These are phyloP conservation scores for Amanita rimosa DNA, from an alignment of 768 basidiomycete species.

Conservation along the genomic window DNA sequence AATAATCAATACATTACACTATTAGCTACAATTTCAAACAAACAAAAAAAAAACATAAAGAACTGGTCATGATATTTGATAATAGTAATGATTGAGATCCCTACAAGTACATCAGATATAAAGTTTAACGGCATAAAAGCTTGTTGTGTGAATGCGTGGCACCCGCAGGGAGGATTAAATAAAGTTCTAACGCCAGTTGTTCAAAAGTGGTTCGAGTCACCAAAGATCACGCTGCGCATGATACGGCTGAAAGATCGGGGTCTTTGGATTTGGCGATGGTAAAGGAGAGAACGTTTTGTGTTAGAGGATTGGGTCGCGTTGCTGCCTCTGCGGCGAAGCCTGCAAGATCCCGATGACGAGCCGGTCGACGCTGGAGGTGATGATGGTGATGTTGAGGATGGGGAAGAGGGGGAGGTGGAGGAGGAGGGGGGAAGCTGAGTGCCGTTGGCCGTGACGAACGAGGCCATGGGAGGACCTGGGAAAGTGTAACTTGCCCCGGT, in stretches of 20 bases:
- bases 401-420: not conserved
- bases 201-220: conserved; percentile 1
- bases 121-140: too few relatives aligned
- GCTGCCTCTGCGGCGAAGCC: not conserved
- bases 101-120: too few relatives aligned
- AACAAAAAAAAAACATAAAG: too few relatives aligned
- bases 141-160: too few relatives aligned
- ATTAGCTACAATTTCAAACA: not conserved
- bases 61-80: too few relatives aligned
- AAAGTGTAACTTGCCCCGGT: conserved; percentile 24
- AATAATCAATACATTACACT: not conserved
- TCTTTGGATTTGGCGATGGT: conserved; percentile 1
- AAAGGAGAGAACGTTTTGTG: not conserved
- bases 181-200: too few relatives aligned
- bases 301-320: not conserved
- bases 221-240: conserved; percentile 20
- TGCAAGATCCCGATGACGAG: not conserved
- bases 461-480: conserved; percentile 40
- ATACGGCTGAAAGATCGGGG: conserved; percentile 22
- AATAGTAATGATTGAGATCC: too few relatives aligned
- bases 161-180: too few relatives aligned
- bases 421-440: not conserved
- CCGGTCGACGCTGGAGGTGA: not conserved
- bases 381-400: not conserved
- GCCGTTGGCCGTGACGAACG: conserved; percentile 19